phyloP scores from a whole-genome alignment of 2,329 filamentous ascomycete genomes.

The Ophiostoma himal-ulmi region DNA sequence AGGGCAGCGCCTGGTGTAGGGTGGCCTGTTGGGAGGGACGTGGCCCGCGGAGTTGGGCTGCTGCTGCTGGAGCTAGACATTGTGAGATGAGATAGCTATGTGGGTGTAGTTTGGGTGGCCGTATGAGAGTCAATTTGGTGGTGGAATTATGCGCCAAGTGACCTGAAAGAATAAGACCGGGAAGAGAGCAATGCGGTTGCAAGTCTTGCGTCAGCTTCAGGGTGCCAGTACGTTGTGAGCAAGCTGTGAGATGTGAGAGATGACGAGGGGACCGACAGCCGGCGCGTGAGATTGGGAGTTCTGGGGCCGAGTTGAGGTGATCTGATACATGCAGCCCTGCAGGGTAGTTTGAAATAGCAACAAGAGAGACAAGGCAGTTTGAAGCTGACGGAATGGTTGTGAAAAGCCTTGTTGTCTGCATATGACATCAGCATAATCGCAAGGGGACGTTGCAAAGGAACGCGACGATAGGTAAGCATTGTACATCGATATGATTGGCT shows the following conservation, averaged over 20 bases:
- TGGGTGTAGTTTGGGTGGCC: neutral
- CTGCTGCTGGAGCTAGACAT: conserved; percentile 17
- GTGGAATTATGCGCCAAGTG: neutral
- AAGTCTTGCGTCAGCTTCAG: neutral
- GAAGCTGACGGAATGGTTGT: neutral
- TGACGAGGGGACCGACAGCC: neutral
- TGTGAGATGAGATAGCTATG: neutral
- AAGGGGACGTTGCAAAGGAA: neutral
- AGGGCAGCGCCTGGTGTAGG: conserved; percentile 14
- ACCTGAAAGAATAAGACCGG: no score
- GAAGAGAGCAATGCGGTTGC: no score
- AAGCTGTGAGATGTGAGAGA: neutral
- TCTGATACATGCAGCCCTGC: neutral
- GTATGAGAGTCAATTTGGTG: neutral
- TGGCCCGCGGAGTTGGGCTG: conserved; percentile 17
- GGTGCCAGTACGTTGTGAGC: neutral
- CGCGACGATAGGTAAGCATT: conserved; percentile 1
- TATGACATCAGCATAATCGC: neutral
- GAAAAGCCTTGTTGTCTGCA: neutral
- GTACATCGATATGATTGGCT: neutral
- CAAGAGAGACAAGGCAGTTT: neutral
- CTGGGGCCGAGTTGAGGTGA: neutral
- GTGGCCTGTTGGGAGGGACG: conserved; percentile 14
- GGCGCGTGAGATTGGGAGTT: neutral
- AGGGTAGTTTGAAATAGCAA: neutral